Percentiles rank a stretch among this genome's conserved stretches.
These are phyloP conservation scores for Plasmodium adleri DNA, from an alignment of 169 alveolate species.

Conservation along the genomic window DNA sequence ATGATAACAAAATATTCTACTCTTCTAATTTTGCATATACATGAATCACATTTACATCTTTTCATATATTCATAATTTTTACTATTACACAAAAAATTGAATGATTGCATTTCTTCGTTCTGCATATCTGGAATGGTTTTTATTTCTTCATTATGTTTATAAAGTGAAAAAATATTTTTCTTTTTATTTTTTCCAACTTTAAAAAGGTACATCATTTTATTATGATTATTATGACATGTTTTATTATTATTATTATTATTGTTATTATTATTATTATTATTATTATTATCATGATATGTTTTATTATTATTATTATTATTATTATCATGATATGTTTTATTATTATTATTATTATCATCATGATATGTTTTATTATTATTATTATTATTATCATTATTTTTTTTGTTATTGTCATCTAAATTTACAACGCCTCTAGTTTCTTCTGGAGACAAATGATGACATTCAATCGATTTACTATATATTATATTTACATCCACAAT, in stretches of 20 bases:
- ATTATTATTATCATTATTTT: neutral
- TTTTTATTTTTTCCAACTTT: no score
- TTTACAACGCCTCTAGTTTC: neutral
- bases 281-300: no score
- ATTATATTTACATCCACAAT: constrained; percentile 32
- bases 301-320: no score
- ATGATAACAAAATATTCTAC: constrained; percentile 67
- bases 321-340: no score
- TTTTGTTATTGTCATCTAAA: neutral
- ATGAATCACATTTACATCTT: constrained; percentile 49
- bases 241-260: no score
- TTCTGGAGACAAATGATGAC: constrained; percentile 14
- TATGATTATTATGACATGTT: no score
- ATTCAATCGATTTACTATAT: constrained; percentile 43
- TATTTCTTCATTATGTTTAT: neutral
- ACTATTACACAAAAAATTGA: constrained; percentile 4
- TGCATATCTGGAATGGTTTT: neutral
- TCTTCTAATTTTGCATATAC: constrained; percentile 60
- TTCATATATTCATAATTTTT: constrained; percentile 59
- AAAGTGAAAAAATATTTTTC: no score
- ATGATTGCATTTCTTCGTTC: constrained; percentile 8
- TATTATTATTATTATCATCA: neutral
- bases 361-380: neutral
- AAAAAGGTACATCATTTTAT: no score
- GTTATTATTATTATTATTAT: no score